These are phyloP conservation scores for Trametes versicolor DNA, from an alignment of 1,284 basidiomycete species.

Conservation along the genomic window DNA sequence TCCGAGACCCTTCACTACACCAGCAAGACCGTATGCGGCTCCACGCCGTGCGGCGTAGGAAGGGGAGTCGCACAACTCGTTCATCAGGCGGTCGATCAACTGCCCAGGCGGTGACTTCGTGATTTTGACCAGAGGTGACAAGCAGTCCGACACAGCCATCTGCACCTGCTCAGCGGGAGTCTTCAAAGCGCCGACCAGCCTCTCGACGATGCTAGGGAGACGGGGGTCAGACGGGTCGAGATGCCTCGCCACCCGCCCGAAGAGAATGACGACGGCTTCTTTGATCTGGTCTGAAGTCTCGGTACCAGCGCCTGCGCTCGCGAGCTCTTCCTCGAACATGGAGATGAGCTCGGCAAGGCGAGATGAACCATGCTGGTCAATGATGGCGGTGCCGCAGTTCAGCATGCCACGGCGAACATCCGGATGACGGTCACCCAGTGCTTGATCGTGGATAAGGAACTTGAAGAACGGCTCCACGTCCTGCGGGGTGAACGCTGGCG, in stretches of 20 bases:
- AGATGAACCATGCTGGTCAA: conserved; percentile 86
- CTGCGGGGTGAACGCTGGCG: conserved; percentile 71
- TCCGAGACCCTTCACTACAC: conserved; percentile 91
- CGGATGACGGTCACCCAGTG: conserved; percentile 87
- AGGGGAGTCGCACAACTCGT: conserved; percentile 78
- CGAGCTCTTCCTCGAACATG: conserved; percentile 88
- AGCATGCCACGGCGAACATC: conserved; percentile 92
- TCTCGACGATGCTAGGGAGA: conserved; percentile 86
- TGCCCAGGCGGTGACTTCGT: conserved; percentile 73
- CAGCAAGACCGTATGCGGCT: conserved; percentile 96
- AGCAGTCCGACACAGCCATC: conserved; percentile 94
- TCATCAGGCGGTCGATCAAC: conserved; percentile 82
- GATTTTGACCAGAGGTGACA: conserved; percentile 86
- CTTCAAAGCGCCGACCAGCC: conserved; percentile 91
- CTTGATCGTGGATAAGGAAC: conserved; percentile 88
- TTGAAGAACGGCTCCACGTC: conserved; percentile 86
- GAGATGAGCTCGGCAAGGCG: conserved; percentile 82
- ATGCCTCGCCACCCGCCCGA: conserved; percentile 94
- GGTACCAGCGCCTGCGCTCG: conserved; percentile 65
- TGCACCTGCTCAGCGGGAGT: conserved; percentile 98
- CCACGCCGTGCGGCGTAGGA: conserved; percentile 95
- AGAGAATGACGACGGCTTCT: conserved; percentile 94
- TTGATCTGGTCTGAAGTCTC: conserved; percentile 90
- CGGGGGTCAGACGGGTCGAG: conserved; percentile 81
- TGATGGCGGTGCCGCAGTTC: conserved; percentile 81